Conservation (phyloP, 768 basidiomycete species). For the Leccinum rimulosum region DNA sequence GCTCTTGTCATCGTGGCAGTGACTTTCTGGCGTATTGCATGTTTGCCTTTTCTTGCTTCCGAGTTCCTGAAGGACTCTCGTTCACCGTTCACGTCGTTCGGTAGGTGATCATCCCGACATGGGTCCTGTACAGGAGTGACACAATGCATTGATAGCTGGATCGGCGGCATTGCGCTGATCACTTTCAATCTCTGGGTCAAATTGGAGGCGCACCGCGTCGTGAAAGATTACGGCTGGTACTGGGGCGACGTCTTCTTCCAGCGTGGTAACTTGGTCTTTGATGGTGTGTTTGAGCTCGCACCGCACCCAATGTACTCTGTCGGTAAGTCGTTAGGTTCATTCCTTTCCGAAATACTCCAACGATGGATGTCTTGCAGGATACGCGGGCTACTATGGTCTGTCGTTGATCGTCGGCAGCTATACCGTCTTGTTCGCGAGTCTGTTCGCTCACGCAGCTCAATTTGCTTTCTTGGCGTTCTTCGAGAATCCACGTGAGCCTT, state of each 20-base stretch:
- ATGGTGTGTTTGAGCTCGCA: conserved; percentile 94
- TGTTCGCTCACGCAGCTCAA: conserved; percentile 93
- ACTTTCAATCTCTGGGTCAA: conserved; percentile 99
- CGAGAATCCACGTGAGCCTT: conserved; percentile 88
- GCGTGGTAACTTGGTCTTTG: conserved; percentile 90
- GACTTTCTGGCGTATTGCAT: conserved; percentile 94
- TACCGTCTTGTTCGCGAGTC: conserved; percentile 85
- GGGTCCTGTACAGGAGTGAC: neutral
- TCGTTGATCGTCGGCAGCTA: conserved; percentile 90
- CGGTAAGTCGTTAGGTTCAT: conserved; percentile 35
- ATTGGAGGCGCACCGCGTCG: conserved; percentile 94
- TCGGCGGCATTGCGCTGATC: conserved; percentile 80
- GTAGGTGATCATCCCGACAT: conserved; percentile 35
- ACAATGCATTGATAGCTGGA: conserved; percentile 56
- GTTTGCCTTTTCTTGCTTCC: conserved; percentile 93
- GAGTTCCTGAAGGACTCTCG: conserved; percentile 79
- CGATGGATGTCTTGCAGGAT: conserved; percentile 76
- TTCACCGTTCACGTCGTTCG: conserved; percentile 72
- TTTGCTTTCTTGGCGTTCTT: conserved; percentile 95
- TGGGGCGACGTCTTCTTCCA: conserved; percentile 95
- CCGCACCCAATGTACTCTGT: conserved; percentile 97
- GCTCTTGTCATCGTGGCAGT: conserved; percentile 39
- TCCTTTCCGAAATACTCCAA: neutral
- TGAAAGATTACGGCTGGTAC: conserved; percentile 98
- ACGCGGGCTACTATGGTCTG: conserved; percentile 96